Evolutionary conservation across 768 basidiomycete species (phyloP), one percentile per base, ranked within the genome.

Genomic region (Pisolithus marmoratus): DNA sequence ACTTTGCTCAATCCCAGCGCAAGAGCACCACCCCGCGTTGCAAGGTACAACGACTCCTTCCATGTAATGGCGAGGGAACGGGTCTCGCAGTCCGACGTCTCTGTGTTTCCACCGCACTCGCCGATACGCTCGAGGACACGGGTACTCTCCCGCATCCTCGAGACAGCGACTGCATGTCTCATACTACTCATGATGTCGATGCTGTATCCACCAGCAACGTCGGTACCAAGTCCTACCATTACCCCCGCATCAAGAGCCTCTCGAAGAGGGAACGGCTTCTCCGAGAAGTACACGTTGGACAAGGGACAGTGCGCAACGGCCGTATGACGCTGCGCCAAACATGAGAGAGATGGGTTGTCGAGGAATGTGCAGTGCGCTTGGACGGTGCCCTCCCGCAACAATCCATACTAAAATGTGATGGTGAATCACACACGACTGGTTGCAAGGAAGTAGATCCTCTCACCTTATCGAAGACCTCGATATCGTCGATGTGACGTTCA

Each of bases 291-390:
- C 2, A 80, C 77, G 62, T 95, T 94, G 0, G 91, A 93, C 12
- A 95, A 73, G 0, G 93, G 93, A 65, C 93, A 95, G 59, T 92
- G 90, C 0, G 92, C 89, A 20, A 94, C 73, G 2, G 87, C 74
- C 1, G 84, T 80, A 15, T 82, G 80, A 24, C 63, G 65, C 4
- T 57, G 54, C 2, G 72, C 70, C 12, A 94, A 70, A 17, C 73
- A 75, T 0, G 70, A 63, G 11, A 92, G 72, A 31, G 82, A 74
- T 0, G 74, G 65, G 0, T 65, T 49, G n/a, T 70, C 63, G 29
- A 93, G 75, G 68, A 86, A 92, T 2, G 93, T 95, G 70, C 92
- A 94, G 64, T 94, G 93, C 0, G 91, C 92, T 73, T 92, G 89
- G 12, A 94, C 66, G 0, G 90, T 86, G 14, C 77, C 77, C 1